Conservation (phyloP, 1,139 yeast species). For the Pichia sp. region DNA sequence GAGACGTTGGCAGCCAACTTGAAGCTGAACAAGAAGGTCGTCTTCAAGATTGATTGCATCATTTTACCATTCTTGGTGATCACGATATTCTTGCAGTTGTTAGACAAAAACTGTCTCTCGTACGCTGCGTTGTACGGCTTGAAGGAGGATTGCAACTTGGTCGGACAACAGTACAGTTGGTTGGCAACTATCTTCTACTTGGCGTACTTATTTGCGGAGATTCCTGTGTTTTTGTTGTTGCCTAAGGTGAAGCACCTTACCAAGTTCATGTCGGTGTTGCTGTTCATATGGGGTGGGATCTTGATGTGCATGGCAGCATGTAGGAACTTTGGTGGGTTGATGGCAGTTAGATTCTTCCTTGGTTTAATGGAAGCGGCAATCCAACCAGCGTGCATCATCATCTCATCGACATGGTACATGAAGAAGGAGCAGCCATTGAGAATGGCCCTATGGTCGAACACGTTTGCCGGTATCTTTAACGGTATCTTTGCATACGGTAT, state of each 20-base stretch:
- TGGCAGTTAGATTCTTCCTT: constrained; percentile 36
- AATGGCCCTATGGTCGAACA: constrained; percentile 34
- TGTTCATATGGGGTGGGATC: constrained; percentile 47
- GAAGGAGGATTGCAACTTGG: constrained; percentile 16
- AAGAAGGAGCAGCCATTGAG: constrained; percentile 37
- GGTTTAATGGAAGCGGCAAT: constrained; percentile 39
- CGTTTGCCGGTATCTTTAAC: constrained; percentile 29
- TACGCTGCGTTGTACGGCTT: constrained; percentile 24
- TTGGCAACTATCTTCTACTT: constrained; percentile 53
- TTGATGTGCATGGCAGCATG: constrained; percentile 39
- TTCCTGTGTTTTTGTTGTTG: constrained; percentile 42
- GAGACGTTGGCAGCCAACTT: constrained; percentile 6
- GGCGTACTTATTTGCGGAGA: constrained; percentile 48
- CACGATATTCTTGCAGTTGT: constrained; percentile 7
- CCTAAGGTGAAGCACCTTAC: constrained; percentile 47
- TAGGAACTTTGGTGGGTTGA: constrained; percentile 34
- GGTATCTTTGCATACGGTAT: constrained; percentile 15
- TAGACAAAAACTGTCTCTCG: constrained; percentile 24
- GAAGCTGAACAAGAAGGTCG: constrained; percentile 6
- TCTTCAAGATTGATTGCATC: constrained; percentile 10
- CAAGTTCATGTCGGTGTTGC: constrained; percentile 34
- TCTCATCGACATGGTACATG: constrained; percentile 28
- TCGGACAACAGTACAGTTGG: constrained; percentile 34
- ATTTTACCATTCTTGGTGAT: constrained; percentile 6
- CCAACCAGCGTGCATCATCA: constrained; percentile 34